Conservation (phyloP, 352 stramenopile species). For the Phytophthora foliorum region DNA sequence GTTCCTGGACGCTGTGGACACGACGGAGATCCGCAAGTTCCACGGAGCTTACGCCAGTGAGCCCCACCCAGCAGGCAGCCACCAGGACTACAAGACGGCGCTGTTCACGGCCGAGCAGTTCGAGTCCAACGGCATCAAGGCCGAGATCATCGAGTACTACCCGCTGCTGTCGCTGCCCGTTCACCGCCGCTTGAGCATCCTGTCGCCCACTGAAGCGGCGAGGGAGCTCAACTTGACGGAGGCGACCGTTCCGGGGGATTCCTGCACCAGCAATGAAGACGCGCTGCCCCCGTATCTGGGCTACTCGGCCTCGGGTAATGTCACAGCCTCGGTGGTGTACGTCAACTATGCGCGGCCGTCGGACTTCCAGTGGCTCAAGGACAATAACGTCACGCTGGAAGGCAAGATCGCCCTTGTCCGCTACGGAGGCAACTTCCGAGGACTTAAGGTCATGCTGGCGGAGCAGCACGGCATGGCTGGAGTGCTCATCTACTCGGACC, state of each 20-base stretch:
- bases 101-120: conserved; percentile 71
- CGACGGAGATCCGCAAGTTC: conserved; percentile 34
- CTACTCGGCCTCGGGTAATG: conserved; percentile 83
- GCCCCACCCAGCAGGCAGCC: conserved; percentile 54
- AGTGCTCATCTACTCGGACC: conserved; percentile 92
- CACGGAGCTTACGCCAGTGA: conserved; percentile 46
- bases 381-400: conserved; percentile 72
- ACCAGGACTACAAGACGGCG: conserved; percentile 68
- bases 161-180: conserved; percentile 78
- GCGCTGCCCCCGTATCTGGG: conserved; percentile 83
- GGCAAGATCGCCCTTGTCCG: conserved; percentile 88
- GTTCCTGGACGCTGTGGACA: conserved; percentile 39
- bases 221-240: conserved; percentile 70
- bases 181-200: conserved; percentile 51
- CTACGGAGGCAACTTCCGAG: conserved; percentile 84
- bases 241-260: conserved; percentile 63
- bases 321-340: conserved; percentile 85
- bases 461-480: conserved; percentile 79
- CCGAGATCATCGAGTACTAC: conserved; percentile 74
- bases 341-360: conserved; percentile 86
- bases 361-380: conserved; percentile 86
- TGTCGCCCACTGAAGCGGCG: conserved; percentile 41
- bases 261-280: conserved; percentile 64
- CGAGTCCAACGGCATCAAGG: conserved; percentile 64
- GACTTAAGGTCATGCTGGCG: conserved; percentile 88